Base-by-base conservation (phyloP, 768 basidiomycete genomes). In the Tylopilus balloui region DNA sequence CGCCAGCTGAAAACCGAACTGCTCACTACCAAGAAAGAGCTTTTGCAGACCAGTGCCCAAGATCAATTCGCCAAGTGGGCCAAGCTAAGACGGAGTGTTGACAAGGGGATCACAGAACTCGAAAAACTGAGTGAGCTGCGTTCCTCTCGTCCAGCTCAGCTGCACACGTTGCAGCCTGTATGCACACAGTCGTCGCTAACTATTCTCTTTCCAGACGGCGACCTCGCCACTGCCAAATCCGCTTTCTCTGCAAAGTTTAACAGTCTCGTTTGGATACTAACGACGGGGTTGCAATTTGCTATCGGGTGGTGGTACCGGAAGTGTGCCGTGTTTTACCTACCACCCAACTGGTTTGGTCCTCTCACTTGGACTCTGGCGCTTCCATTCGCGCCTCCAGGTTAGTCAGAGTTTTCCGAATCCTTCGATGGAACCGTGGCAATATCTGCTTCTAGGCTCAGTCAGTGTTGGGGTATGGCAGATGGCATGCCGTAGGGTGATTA, bases 61-160 rank as follows among this genome's bases (percentile, higher is more conserved):
- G 94, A 97, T 63, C 90, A 98, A 62, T 99, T 99, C 65, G 91
- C 93, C 17, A 97, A 92, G 71, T 98, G 96, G 95, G 95, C 95
- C 40, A 93, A 92, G 71, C 71, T 98, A 63, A 73, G 88, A 59
- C 71, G 96, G 56, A 90, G 79, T 57, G 81, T 97, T 38, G 95
- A 98, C 72, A 97, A 95, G 69, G 90, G 87, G 17, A 68, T 96
- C 15, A 79, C 83, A 34, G 93, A 99, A 47, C 75, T 98, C 4
- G 94, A 98, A 73, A 87, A 85, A 67, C 76, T 92, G 53, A 98
- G 94, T 97, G 68, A 66, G 86, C 77, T 31, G 3, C 42, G n/a
- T 35, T 20, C 34, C 20, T 14, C 28, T 15, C 20, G 17, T 34
- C 38, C 51, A 6, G 23, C 24, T 20, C 15, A 13, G n/a, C 37